Evolutionary conservation across 2,329 filamentous ascomycete species (phyloP), one percentile per base, ranked within the genome.

Genomic region (Metarhizium rileyi): DNA sequence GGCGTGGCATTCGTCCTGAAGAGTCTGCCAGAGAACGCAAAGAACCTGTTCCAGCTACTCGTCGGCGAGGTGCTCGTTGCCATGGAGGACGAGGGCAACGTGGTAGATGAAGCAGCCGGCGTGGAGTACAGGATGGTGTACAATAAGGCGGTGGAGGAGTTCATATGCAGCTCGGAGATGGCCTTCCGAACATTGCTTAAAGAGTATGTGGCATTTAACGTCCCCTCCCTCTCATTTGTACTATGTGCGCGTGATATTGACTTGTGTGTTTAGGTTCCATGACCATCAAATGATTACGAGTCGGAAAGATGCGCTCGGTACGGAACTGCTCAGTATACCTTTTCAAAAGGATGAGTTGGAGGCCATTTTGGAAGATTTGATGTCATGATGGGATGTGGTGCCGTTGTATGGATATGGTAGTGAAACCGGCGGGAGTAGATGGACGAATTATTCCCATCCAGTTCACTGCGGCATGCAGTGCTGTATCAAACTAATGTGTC

Each of bases 281-380:
- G 93, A 98, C 61, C 93, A 98, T 71, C 89, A 96, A 62, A 97
- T 98, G 82, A 86, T 98, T 55, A 88, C 88, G 49, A 94, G 87
- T 53, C 81, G 83, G 54, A 91, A 91, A 62, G 91, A 98, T 65
- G 78, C 80, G 0, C 73, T 90, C 50, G 93, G 93, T 3, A 90
- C 86, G 2, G 93, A 97, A 64, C 72, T 93, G 47, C 67, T 98
- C 44, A 86, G 87, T 56, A 80, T 95, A 14, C 93, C 93, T 0
- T 89, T 97, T 61, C 76, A 84, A 41, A 85, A 84, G 57, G 90
- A 95, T 55, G 93, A 98, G 68, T 73, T 97, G 62, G 91, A 96
- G 66, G 83, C 78, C 1, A 86, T 95, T 44, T 66, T 97, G 54
- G 91, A 96, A 62, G 93, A 97, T 52, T 56, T 70, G 40, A 66